Conservation (phyloP, 352 stramenopile genomes). For the Pythium insidiosum region DNA sequence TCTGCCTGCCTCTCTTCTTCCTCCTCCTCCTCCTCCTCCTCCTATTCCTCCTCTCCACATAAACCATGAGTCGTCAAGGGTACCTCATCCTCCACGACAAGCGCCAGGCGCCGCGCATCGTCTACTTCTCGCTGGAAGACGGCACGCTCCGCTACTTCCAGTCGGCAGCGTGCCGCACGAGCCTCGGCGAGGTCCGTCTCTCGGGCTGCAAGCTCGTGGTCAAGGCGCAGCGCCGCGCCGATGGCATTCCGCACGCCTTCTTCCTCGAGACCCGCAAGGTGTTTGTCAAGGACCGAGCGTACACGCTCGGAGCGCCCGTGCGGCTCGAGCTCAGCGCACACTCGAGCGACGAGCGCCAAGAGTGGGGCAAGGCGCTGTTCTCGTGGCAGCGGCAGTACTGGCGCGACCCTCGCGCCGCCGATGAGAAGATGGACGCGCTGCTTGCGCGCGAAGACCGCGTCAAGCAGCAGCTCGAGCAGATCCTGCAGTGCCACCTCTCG, state of each 20-base stretch:
- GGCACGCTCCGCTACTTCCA: slow-evolving; percentile 71
- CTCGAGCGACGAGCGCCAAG: slow-evolving; percentile 59
- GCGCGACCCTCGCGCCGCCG: slow-evolving; percentile 52
- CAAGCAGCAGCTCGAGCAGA: slow-evolving; percentile 36
- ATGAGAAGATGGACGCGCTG: slow-evolving; percentile 7
- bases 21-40: too few relatives aligned
- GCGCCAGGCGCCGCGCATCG: slow-evolving; percentile 31
- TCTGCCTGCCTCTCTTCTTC: too few relatives aligned
- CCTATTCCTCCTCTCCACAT: too few relatives aligned
- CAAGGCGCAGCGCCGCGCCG: slow-evolving; percentile 64
- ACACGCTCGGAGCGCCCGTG: slow-evolving; percentile 56
- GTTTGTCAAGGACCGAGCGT: slow-evolving; percentile 79
- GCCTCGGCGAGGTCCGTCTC: slow-evolving; percentile 57
- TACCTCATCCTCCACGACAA: slow-evolving; percentile 77
- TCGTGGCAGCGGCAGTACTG: slow-evolving; percentile 86
- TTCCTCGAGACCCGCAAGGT: slow-evolving; percentile 78
- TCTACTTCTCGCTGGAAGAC: slow-evolving; percentile 77
- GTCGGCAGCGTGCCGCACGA: slow-evolving; percentile 24
- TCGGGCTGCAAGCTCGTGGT: slow-evolving; percentile 79
- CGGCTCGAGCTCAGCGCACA: slow-evolving; percentile 60
- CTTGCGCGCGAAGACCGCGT: slow-evolving; percentile 4
- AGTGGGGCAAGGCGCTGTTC: slow-evolving; percentile 81
- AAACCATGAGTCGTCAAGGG: slow-evolving; percentile 60
- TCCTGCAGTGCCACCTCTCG: slow-evolving; percentile 27
- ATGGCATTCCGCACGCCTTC: slow-evolving; percentile 71